Evolutionary conservation across 2,329 filamentous ascomycete species (phyloP), one percentile per base, ranked within the genome.

Genomic region (Rutstroemia sp.): DNA sequence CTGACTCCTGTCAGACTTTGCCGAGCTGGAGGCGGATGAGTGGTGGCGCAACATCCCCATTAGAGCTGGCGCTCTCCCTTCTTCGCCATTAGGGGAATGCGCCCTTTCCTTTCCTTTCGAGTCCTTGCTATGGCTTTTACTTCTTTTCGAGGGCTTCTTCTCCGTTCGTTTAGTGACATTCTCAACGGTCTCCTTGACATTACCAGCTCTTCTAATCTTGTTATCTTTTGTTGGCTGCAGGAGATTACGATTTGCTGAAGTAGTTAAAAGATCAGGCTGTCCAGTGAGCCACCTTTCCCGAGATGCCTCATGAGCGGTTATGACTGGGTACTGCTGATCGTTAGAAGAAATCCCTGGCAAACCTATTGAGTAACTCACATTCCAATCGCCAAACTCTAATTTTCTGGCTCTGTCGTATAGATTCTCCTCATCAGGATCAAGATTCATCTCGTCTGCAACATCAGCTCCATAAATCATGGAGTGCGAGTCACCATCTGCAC

Each of bases 341-440:
- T 47, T 17, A 58, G 57, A 30, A 53, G 34, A 42, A 34, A n/a
- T 39, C 45, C 16, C 16, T 27, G 41, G 12, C 21, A n/a, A 21
- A 17, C 14, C 12, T 38, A 16, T 21, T 16, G 21, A 23, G 30
- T 14, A 34, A 83, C 88, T 78, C 74, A 92, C 89, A 72, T 97
- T 96, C 90, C 92, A 97, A 68, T 97, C 92, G 2, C 88, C 88
- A 69, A 85, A 92, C 65, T 92, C 88, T 4, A 92, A 72, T 44
- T 83, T 79, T 57, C 87, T 79, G 1, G 89, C 89, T 64, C 82
- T 86, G 21, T 77, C 77, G 63, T 88, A 92, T 4, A 92, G 74
- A 6, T 72, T 72, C 68, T 92, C 88, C 58, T 92, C 88, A 42
- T 88, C 86, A 0, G 78, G 69, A 64, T 92, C 87, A 30, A 92